phyloP scores from a whole-genome alignment of 2,329 filamentous ascomycete species.

The Neurospora sp. region DNA sequence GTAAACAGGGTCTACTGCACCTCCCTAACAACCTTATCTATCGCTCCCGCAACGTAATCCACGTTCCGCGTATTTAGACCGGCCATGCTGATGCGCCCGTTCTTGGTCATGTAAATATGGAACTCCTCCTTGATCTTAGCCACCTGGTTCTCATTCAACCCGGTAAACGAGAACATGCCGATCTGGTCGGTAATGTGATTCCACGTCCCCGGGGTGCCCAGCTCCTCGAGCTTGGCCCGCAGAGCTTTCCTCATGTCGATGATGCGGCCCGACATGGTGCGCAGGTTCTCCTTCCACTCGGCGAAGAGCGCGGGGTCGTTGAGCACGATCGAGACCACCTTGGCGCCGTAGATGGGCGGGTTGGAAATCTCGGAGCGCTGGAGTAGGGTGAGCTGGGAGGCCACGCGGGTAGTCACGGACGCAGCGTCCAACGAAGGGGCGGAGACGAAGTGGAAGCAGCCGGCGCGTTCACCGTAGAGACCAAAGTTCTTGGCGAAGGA shows the following conservation, averaged over 20 bases:
- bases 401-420: conserved; percentile 53
- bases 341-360: conserved; percentile 86
- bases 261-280: conserved; percentile 92
- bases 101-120: conserved; percentile 93
- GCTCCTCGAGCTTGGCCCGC: conserved; percentile 69
- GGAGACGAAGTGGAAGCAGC: conserved; percentile 90
- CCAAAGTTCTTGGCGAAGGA: conserved; percentile 98
- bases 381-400: conserved; percentile 83
- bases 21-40: conserved; percentile 72
- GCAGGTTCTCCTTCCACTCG: conserved; percentile 87
- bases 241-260: conserved; percentile 79
- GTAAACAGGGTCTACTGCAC: conserved; percentile 14
- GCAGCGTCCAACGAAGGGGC: conserved; percentile 58
- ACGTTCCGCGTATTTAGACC: conserved; percentile 90
- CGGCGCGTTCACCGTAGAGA: conserved; percentile 90
- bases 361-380: conserved; percentile 98
- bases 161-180: conserved; percentile 97
- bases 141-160: conserved; percentile 65
- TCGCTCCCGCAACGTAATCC: conserved; percentile 83
- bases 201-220: conserved; percentile 84
- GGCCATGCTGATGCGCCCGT: conserved; percentile 96
- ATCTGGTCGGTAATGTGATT: conserved; percentile 98
- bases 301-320: conserved; percentile 75
- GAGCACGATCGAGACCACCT: conserved; percentile 74
- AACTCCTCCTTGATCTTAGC: conserved; percentile 56